These are phyloP conservation scores for Juglanconis sp. DNA, from an alignment of 2,329 filamentous ascomycete species.

Conservation along the genomic window DNA sequence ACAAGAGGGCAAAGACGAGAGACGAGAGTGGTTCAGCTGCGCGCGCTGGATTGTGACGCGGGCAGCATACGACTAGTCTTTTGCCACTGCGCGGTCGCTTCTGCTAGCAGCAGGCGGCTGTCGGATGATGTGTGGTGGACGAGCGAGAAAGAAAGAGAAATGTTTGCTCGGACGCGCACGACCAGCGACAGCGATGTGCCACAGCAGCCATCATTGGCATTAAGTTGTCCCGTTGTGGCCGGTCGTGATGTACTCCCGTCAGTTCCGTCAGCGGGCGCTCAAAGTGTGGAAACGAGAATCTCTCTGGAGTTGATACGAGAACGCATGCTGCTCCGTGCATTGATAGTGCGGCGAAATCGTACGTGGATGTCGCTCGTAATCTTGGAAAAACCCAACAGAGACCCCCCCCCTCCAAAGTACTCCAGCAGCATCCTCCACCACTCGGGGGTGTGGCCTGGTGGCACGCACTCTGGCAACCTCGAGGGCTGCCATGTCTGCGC, in stretches of 20 bases:
- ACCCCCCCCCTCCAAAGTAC: neutral
- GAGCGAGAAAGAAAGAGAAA: no score
- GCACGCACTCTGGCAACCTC: neutral
- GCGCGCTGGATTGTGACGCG: neutral
- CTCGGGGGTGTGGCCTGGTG: slow-evolving; percentile 1
- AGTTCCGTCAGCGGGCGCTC: neutral
- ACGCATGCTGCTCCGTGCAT: slow-evolving; percentile 16
- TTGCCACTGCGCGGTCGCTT: slow-evolving; percentile 14
- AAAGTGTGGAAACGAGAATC: slow-evolving; percentile 10
- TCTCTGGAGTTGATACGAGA: slow-evolving; percentile 14
- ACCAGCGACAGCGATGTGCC: neutral
- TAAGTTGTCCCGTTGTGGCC: neutral
- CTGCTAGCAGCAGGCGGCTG: slow-evolving; percentile 2
- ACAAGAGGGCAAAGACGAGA: neutral
- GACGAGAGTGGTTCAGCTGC: slow-evolving; percentile 8
- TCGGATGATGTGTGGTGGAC: neutral
- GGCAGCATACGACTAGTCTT: slow-evolving; percentile 6
- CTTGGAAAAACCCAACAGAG: slow-evolving; percentile 11
- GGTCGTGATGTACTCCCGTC: slow-evolving; percentile 3
- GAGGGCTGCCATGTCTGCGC: neutral
- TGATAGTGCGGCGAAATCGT: slow-evolving; percentile 18
- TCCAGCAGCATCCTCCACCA: neutral
- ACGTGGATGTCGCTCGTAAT: slow-evolving; percentile 20
- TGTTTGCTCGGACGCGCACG: slow-evolving; percentile 2
- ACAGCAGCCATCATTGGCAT: slow-evolving; percentile 3